A percentile compares a stretch with the other conserved stretches of the same genome.
These are phyloP conservation scores for Trapa bicornis DNA, from an alignment of 345 rosid species.

Conservation along the genomic window DNA sequence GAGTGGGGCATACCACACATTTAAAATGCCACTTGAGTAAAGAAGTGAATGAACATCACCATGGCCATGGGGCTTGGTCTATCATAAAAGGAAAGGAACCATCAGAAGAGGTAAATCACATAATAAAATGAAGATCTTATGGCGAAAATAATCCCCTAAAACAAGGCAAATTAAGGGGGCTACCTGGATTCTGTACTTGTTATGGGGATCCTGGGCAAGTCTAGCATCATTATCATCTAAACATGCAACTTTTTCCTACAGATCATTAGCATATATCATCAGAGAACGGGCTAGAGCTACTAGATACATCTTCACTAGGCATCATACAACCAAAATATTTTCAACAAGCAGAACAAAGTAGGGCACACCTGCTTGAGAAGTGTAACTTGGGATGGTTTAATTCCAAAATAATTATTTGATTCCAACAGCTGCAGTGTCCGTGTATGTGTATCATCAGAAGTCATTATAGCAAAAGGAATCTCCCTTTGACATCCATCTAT, in stretches of 20 bases:
- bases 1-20: slow-evolving; percentile 38
- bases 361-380: slow-evolving; percentile 75
- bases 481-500: slow-evolving; percentile 43
- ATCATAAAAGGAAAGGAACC: slow-evolving; percentile 13
- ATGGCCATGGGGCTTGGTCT: slow-evolving; percentile 99
- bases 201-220: slow-evolving; percentile 67
- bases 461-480: slow-evolving; percentile 88
- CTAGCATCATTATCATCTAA: slow-evolving; percentile 86
- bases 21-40: slow-evolving; percentile 73
- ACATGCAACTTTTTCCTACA: slow-evolving; percentile 97
- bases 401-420: slow-evolving; percentile 73
- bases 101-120: not conserved
- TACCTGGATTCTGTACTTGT: slow-evolving; percentile 88
- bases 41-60: slow-evolving; percentile 94
- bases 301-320: not conserved
- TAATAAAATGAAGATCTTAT: not conserved
- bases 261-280: slow-evolving; percentile 4
- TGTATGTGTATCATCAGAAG: slow-evolving; percentile 89
- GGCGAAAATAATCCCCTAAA: not conserved
- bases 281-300: not conserved
- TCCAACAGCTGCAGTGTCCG: slow-evolving; percentile 59
- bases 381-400: slow-evolving; percentile 72
- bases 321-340: not conserved
- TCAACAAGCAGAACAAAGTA: not conserved
- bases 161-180: not conserved